Evolutionary conservation across 345 rosid genomes (phyloP).

Genomic region (Alliaria petiolata): DNA sequence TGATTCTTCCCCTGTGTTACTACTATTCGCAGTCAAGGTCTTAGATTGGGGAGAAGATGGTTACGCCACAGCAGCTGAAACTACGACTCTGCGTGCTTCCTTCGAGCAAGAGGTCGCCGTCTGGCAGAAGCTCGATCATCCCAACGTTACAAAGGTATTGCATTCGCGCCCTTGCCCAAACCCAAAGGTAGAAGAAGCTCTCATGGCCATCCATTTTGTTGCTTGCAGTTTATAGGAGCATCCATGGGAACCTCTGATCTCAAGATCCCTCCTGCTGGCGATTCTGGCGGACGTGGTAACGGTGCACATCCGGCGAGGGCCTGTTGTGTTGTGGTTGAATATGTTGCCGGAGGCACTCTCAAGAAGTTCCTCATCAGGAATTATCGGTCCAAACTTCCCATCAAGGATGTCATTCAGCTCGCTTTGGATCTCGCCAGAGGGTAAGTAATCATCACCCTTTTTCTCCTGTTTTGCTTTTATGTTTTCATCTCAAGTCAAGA

Average conservation of each 20-base stretch:
- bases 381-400: constrained; percentile 54
- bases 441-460: constrained; percentile 29
- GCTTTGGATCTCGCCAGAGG: constrained; percentile 84
- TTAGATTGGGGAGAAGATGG: constrained; percentile 91
- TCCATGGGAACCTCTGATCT: constrained; percentile 88
- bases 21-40: constrained; percentile 49
- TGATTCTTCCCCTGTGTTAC: too few species aligned
- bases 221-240: constrained; percentile 67
- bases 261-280: constrained; percentile 45
- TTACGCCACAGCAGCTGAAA: constrained; percentile 48
- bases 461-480: too few species aligned
- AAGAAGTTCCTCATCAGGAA: constrained; percentile 68
- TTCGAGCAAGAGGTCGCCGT: constrained; percentile 85
- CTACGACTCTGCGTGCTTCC: constrained; percentile 60
- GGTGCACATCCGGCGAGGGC: constrained; percentile 59
- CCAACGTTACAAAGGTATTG: constrained; percentile 68
- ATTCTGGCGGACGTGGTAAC: constrained; percentile 36
- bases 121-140: constrained; percentile 89
- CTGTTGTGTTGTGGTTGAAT: constrained; percentile 83
- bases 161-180: neutral
- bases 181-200: neutral
- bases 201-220: neutral
- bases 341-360: constrained; percentile 66
- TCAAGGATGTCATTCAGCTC: constrained; percentile 61
- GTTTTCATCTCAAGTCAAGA: too few species aligned